Percentiles rank a stretch among this genome's conserved stretches.
Evolutionary conservation across 2,329 filamentous ascomycete species (phyloP).

Genomic region (Pleomassaria siparia): DNA sequence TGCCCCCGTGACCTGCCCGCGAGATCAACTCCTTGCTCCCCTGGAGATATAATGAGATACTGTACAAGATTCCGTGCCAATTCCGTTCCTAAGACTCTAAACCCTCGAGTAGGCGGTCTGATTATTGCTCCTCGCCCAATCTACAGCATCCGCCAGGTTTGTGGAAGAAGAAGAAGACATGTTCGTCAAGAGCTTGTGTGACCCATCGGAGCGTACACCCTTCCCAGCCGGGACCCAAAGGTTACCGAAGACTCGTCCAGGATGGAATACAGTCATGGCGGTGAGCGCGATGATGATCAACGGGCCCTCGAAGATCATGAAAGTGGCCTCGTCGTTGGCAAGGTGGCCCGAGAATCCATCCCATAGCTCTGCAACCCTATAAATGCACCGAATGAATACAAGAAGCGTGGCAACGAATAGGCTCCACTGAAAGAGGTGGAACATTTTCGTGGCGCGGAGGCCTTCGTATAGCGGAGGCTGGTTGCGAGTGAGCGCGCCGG

Average conservation of each 20-base stretch:
- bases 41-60: too few species aligned
- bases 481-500: slow-evolving; percentile 17
- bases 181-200: background rate
- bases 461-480: slow-evolving; percentile 24
- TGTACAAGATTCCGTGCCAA: too few species aligned
- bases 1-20: too few species aligned
- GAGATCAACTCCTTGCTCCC: too few species aligned
- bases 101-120: slow-evolving; percentile 13
- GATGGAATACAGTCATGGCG: slow-evolving; percentile 50
- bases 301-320: slow-evolving; percentile 55
- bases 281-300: slow-evolving; percentile 52
- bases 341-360: slow-evolving; percentile 47
- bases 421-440: slow-evolving; percentile 27
- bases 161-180: background rate
- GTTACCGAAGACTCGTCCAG: slow-evolving; percentile 32
- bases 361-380: slow-evolving; percentile 51
- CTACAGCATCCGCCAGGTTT: too few species aligned
- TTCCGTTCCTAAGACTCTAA: background rate
- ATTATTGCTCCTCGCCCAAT: too few species aligned
- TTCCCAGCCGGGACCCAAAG: slow-evolving; percentile 29
- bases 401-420: slow-evolving; percentile 44
- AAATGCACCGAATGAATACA: slow-evolving; percentile 51
- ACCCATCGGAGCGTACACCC: slow-evolving; percentile 14
- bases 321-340: slow-evolving; percentile 50
- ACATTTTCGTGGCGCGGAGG: slow-evolving; percentile 16